phyloP scores from a whole-genome alignment of 1,139 yeast genomes.

The Ogataea hybrid region DNA sequence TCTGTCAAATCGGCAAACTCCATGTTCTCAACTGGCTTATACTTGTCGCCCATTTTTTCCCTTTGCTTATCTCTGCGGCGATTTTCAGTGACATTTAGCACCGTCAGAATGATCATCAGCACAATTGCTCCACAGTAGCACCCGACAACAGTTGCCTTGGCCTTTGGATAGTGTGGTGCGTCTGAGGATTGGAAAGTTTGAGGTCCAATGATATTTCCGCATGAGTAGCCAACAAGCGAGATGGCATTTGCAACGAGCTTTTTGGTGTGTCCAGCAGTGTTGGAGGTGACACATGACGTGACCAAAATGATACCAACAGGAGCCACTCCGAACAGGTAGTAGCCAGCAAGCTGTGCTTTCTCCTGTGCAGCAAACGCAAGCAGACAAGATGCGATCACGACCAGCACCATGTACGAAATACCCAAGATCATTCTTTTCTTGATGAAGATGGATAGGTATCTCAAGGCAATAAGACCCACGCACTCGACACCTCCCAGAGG shows the following conservation, averaged over 20 bases:
- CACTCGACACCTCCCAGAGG: conserved; percentile 44
- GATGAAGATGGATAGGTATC: conserved; percentile 7
- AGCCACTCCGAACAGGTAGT: conserved; percentile 16
- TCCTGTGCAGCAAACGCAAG: neutral
- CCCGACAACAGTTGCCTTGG: conserved; percentile 29
- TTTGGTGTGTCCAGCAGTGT: conserved; percentile 65
- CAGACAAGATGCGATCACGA: conserved; percentile 10
- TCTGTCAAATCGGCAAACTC: conserved; percentile 68
- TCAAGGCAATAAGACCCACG: conserved; percentile 29
- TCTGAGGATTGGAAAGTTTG: conserved; percentile 47
- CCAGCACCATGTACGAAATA: conserved; percentile 14
- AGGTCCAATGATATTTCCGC: conserved; percentile 71
- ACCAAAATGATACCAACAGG: conserved; percentile 41
- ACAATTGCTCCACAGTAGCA: conserved; percentile 24
- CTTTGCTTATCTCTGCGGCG: conserved; percentile 24
- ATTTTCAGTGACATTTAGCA: conserved; percentile 20
- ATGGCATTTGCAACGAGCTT: conserved; percentile 59
- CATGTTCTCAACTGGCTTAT: conserved; percentile 33
- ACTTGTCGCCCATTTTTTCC: conserved; percentile 29
- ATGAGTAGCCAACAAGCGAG: conserved; percentile 59
- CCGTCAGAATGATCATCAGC: conserved; percentile 16
- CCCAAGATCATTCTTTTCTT: conserved; percentile 10
- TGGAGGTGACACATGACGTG: conserved; percentile 40
- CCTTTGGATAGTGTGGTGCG: conserved; percentile 22
- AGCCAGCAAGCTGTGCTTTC: conserved; percentile 11